Percentiles rank a stretch among this genome's conserved stretches.
Evolutionary conservation across 345 rosid genomes (phyloP).

Genomic region (Rhizophora mangle): DNA sequence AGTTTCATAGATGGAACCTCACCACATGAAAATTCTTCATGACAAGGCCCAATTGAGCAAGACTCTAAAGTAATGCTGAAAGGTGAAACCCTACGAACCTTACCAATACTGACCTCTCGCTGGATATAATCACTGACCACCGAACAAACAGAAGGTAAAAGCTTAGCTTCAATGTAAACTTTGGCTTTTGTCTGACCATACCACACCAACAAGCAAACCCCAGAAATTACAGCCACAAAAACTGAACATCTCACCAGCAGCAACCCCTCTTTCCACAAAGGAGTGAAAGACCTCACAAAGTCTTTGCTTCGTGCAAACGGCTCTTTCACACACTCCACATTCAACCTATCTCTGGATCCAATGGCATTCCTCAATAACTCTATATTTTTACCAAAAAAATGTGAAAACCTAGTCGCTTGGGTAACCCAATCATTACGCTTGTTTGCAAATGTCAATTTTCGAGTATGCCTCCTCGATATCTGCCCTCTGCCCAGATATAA

Average conservation of each 20-base stretch:
- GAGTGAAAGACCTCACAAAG: constrained; percentile 57
- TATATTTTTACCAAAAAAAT: constrained; percentile 63
- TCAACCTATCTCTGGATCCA: constrained; percentile 52
- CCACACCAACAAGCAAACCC: constrained; percentile 84
- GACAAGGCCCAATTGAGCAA: constrained; percentile 70
- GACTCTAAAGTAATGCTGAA: constrained; percentile 78
- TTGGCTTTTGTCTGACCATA: constrained; percentile 78
- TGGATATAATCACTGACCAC: constrained; percentile 66
- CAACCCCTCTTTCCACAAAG: constrained; percentile 73
- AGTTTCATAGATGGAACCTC: constrained; percentile 83
- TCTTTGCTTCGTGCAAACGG: constrained; percentile 57
- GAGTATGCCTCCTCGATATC: constrained; percentile 30
- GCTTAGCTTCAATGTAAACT: constrained; percentile 64
- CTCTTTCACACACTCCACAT: constrained; percentile 55
- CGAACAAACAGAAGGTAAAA: constrained; percentile 84
- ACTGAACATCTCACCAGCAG: constrained; percentile 77
- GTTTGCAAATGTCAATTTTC: constrained; percentile 35
- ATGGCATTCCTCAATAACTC: constrained; percentile 58
- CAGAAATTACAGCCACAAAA: constrained; percentile 65
- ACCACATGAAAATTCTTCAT: constrained; percentile 83
- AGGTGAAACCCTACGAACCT: constrained; percentile 81
- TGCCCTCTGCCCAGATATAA: constrained; percentile 27
- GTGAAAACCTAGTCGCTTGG: constrained; percentile 55
- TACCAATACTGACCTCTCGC: constrained; percentile 80
- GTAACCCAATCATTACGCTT: constrained; percentile 68